Conservation (phyloP, 768 basidiomycete species). For the Suillus hirtellus region DNA sequence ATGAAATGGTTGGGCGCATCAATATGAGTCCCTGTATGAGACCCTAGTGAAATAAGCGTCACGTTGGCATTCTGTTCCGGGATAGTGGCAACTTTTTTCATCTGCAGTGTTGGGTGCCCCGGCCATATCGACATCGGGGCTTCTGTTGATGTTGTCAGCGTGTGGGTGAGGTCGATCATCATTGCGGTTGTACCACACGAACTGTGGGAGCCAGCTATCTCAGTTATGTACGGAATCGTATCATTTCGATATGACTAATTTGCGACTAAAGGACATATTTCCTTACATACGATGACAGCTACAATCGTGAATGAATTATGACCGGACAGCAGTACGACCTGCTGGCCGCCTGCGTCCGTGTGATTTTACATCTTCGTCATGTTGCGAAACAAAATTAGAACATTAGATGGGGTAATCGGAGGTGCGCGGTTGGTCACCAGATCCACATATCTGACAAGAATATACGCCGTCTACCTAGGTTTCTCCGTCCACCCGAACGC, state of each 20-base stretch:
- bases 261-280: neutral
- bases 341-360: neutral
- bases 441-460: neutral
- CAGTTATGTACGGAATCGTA: neutral
- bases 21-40: conserved; percentile 77
- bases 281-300: neutral
- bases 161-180: conserved; percentile 29
- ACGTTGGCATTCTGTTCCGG: conserved; percentile 14
- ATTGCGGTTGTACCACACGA: neutral
- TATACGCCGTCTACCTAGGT: neutral
- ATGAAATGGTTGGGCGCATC: conserved; percentile 76
- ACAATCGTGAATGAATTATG: neutral
- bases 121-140: conserved; percentile 27
- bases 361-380: neutral
- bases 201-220: neutral
- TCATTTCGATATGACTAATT: neutral
- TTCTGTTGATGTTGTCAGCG: conserved; percentile 13
- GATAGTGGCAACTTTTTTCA: conserved; percentile 12
- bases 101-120: conserved; percentile 23
- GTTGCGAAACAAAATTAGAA: neutral
- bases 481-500: conserved; percentile 55
- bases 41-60: conserved; percentile 51
- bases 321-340: neutral
- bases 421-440: neutral
- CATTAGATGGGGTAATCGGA: neutral